Percentiles rank a stretch among this genome's conserved stretches.
Evolutionary conservation across 2,329 filamentous ascomycete genomes (phyloP).

Genomic region (Aspergillus oerlinghausenensis): DNA sequence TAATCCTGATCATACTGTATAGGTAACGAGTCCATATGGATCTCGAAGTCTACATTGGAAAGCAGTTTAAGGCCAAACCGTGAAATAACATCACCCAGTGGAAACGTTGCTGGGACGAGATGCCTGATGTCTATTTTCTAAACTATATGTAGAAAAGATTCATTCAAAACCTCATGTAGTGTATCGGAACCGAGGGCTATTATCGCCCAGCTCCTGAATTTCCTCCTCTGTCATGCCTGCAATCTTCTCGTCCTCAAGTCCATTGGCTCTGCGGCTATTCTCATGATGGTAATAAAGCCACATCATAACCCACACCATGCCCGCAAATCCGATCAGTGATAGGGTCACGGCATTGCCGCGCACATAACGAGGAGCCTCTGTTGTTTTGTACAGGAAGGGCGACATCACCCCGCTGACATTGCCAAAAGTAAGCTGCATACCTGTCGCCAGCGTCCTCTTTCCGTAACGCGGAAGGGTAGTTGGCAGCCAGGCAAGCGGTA

Average conservation of each 20-base stretch:
- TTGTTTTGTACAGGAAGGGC: slow-evolving; percentile 51
- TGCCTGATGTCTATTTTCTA: background rate
- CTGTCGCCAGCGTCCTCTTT: slow-evolving; percentile 68
- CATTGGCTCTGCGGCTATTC: slow-evolving; percentile 42
- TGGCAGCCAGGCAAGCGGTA: slow-evolving; percentile 55
- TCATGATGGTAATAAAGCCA: slow-evolving; percentile 49
- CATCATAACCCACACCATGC: slow-evolving; percentile 50
- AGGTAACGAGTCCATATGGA: too few relatives aligned
- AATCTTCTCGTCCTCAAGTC: slow-evolving; percentile 37
- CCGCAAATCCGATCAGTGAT: slow-evolving; percentile 53
- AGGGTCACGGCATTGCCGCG: slow-evolving; percentile 60
- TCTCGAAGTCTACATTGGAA: too few relatives aligned
- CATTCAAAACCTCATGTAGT: slow-evolving; percentile 24
- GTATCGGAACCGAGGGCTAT: slow-evolving; percentile 38
- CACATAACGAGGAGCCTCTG: slow-evolving; percentile 55
- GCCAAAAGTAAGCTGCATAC: slow-evolving; percentile 65
- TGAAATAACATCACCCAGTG: background rate
- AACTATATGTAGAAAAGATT: background rate
- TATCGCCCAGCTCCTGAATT: slow-evolving; percentile 41
- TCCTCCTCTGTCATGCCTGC: slow-evolving; percentile 38
- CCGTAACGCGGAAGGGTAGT: slow-evolving; percentile 70
- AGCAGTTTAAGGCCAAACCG: background rate
- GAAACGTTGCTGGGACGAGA: background rate
- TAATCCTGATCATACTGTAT: too few relatives aligned
- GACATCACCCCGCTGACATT: slow-evolving; percentile 70